Evolutionary conservation across 208 protist species (phyloP).

Genomic region (Naegleria fowleri): DNA sequence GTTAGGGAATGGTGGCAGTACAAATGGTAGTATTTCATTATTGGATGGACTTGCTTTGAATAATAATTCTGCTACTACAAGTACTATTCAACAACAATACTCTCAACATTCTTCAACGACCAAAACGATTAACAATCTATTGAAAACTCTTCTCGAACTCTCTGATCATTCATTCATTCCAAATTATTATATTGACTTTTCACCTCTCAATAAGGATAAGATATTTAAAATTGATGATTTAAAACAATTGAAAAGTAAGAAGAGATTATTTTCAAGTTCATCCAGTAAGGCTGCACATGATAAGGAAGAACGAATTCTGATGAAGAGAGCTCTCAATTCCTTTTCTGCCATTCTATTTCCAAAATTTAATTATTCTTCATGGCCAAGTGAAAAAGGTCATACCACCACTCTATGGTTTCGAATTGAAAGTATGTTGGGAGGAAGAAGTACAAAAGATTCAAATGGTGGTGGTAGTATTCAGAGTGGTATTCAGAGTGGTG

Average conservation of each 20-base stretch:
- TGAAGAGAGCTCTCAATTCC: not conserved
- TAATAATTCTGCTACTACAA: not conserved
- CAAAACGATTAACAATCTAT: not conserved
- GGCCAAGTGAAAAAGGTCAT: not conserved
- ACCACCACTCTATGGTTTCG: not conserved
- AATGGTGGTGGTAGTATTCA: too few species aligned
- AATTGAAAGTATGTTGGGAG: not conserved
- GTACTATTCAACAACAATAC: not conserved
- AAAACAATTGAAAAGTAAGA: not conserved
- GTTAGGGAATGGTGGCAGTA: too few species aligned
- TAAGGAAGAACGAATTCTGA: not conserved
- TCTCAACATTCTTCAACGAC: too few species aligned
- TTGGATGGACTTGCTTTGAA: too few species aligned
- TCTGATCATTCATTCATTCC: not conserved
- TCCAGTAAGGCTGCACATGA: not conserved
- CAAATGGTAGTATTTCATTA: too few species aligned
- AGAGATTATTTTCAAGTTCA: not conserved
- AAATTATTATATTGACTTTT: slow-evolving; percentile 27
- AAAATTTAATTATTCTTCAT: not conserved
- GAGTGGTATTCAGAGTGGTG: too few species aligned
- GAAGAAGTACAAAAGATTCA: too few species aligned
- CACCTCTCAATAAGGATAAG: not conserved
- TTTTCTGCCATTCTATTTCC: not conserved
- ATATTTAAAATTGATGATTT: not conserved
- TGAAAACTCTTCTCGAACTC: not conserved